A percentile compares a stretch with the other conserved stretches of the same genome.
Conservation (phyloP, 139 green algal species). For the Chlamydomonas eustigma region DNA sequence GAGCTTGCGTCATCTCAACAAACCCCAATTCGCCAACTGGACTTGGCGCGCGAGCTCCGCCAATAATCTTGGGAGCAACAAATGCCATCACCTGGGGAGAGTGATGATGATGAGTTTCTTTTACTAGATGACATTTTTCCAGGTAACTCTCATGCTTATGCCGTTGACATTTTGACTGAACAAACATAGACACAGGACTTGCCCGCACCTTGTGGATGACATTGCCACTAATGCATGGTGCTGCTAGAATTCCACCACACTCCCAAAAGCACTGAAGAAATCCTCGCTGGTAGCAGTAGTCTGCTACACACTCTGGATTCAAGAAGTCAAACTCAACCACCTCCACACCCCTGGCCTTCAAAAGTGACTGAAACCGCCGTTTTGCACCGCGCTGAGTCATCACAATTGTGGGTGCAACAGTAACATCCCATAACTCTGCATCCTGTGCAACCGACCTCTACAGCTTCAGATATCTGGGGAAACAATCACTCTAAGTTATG, state of each 20-base stretch:
- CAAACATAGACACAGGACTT: too few species aligned
- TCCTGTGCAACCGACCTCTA: constrained; percentile 30
- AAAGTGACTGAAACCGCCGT: constrained; percentile 56
- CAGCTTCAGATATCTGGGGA: not conserved
- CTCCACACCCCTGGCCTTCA: constrained; percentile 69
- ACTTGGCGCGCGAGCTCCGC: constrained; percentile 75
- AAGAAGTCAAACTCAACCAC: constrained; percentile 98
- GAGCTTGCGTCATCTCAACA: constrained; percentile 94
- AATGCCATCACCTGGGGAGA: constrained; percentile 92
- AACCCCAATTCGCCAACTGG: constrained; percentile 95
- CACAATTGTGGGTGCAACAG: constrained; percentile 89
- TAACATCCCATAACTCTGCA: constrained; percentile 87
- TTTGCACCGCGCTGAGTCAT: constrained; percentile 88
- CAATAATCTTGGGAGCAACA: constrained; percentile 92
- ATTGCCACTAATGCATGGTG: constrained; percentile 79
- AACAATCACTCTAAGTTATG: too few species aligned
- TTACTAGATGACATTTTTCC: too few species aligned
- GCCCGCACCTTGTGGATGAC: constrained; percentile 86
- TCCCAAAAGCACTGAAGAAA: constrained; percentile 96
- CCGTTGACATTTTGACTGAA: too few species aligned
- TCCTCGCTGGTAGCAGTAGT: constrained; percentile 88
- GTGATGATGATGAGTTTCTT: too few species aligned
- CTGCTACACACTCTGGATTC: constrained; percentile 70
- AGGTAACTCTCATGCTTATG: too few species aligned
- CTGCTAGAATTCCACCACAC: constrained; percentile 91